These are phyloP conservation scores for Coemansia sp. DNA, from an alignment of 192 early-diverging fungal species.

Conservation along the genomic window DNA sequence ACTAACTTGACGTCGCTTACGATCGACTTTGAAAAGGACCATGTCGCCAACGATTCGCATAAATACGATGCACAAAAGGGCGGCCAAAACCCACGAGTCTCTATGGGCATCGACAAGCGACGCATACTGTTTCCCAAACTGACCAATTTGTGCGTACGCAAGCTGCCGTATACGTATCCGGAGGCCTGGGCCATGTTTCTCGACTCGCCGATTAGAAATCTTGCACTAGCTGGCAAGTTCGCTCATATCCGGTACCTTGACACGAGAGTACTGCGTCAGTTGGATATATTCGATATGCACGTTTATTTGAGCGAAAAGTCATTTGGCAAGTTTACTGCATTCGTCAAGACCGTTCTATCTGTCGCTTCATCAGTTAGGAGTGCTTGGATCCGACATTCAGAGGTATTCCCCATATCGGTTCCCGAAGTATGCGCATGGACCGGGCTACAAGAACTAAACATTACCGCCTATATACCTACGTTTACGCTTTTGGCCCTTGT, in stretches of 20 bases:
- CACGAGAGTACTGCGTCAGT: neutral
- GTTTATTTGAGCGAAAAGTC: slow-evolving; percentile 14
- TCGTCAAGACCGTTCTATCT: slow-evolving; percentile 23
- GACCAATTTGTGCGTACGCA: slow-evolving; percentile 12
- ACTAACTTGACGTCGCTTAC: slow-evolving; percentile 14
- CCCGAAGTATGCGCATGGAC: slow-evolving; percentile 23
- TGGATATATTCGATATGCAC: slow-evolving; percentile 30
- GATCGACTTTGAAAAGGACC: slow-evolving; percentile 39
- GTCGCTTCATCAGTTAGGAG: slow-evolving; percentile 16
- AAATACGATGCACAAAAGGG: slow-evolving; percentile 18
- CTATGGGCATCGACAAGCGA: slow-evolving; percentile 35
- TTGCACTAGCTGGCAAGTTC: slow-evolving; percentile 35
- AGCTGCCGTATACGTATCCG: slow-evolving; percentile 37
- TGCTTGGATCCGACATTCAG: slow-evolving; percentile 35
- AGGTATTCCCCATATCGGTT: slow-evolving; percentile 37
- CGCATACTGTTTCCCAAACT: slow-evolving; percentile 22
- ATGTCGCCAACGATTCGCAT: slow-evolving; percentile 32
- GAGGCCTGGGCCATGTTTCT: slow-evolving; percentile 45
- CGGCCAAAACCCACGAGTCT: slow-evolving; percentile 14
- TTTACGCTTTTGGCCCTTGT: slow-evolving; percentile 21
- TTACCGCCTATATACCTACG: slow-evolving; percentile 34
- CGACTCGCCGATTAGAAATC: slow-evolving; percentile 20
- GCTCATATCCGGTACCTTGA: slow-evolving; percentile 36
- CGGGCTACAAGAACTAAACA: slow-evolving; percentile 27
- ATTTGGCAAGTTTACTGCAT: slow-evolving; percentile 20